These are phyloP conservation scores for Fusarium sp. DNA, from an alignment of 2,329 filamentous ascomycete genomes.

Conservation along the genomic window DNA sequence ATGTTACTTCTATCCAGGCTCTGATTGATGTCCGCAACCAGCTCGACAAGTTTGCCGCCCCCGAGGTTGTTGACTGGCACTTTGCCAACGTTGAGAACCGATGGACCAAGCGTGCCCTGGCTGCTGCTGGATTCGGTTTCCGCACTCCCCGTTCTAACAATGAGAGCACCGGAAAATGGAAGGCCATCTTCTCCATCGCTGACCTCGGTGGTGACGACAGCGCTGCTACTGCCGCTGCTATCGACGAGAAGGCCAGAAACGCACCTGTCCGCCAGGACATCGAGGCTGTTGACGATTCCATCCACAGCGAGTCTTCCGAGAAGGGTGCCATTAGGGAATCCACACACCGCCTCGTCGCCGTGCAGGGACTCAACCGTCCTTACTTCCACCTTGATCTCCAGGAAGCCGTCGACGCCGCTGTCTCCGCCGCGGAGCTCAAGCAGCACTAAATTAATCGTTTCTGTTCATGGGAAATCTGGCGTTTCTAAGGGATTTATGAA, in stretches of 20 bases:
- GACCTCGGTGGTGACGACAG: constrained; percentile 82
- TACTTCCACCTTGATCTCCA: constrained; percentile 67
- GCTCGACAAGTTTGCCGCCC: constrained; percentile 64
- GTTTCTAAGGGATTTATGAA: constrained; percentile 3
- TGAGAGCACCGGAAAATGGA: constrained; percentile 57
- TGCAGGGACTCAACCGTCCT: constrained; percentile 64
- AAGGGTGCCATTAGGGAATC: constrained; percentile 49
- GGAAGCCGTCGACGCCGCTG: constrained; percentile 62
- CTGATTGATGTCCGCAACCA: constrained; percentile 68
- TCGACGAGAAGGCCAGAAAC: constrained; percentile 67
- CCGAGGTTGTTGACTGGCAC: constrained; percentile 62
- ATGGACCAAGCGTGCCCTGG: constrained; percentile 69
- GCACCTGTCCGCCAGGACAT: constrained; percentile 46
- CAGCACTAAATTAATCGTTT: constrained; percentile 34
- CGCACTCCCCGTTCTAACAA: constrained; percentile 50
- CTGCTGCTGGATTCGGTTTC: constrained; percentile 66
- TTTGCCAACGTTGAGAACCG: constrained; percentile 66
- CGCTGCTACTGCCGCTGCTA: constrained; percentile 67
- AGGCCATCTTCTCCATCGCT: constrained; percentile 92
- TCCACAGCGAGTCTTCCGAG: constrained; percentile 45
- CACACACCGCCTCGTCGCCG: constrained; percentile 53
- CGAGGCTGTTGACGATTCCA: constrained; percentile 47
- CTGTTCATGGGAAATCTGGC: background rate
- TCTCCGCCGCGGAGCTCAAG: constrained; percentile 54
- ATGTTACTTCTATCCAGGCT: constrained; percentile 67